Conservation (phyloP, 2,329 filamentous ascomycete genomes). For the Claviceps spartinae region DNA sequence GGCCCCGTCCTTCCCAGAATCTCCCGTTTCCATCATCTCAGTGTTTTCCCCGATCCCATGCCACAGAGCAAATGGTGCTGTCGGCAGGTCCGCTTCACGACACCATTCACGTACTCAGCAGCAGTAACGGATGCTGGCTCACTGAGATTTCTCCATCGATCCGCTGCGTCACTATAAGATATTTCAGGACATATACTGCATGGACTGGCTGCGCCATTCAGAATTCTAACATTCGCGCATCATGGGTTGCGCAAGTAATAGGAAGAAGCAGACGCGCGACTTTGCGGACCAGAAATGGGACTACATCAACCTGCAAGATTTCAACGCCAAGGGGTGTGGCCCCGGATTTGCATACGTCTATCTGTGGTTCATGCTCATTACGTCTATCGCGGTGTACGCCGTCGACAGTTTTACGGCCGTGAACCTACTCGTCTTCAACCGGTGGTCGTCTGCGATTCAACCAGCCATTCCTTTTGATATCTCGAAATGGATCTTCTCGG, state of each 20-base stretch:
- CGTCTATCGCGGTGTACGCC: slow-evolving; percentile 73
- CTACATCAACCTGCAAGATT: slow-evolving; percentile 67
- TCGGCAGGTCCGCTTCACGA: slow-evolving; percentile 25
- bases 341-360: slow-evolving; percentile 70
- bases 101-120: neutral
- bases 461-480: slow-evolving; percentile 64
- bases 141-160: neutral
- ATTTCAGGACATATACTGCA: neutral
- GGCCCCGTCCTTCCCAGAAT: neutral
- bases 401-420: slow-evolving; percentile 90
- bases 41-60: slow-evolving; percentile 8
- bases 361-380: slow-evolving; percentile 64
- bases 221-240: slow-evolving; percentile 12
- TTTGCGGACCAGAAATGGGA: slow-evolving; percentile 86
- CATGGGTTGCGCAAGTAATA: slow-evolving; percentile 55
- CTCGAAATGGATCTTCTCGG: slow-evolving; percentile 89
- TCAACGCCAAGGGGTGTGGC: slow-evolving; percentile 69
- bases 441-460: slow-evolving; percentile 74
- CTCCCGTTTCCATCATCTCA: neutral
- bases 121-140: neutral
- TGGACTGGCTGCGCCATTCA: neutral
- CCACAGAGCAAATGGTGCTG: slow-evolving; percentile 34
- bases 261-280: slow-evolving; percentile 48
- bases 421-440: slow-evolving; percentile 77
- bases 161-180: neutral